Evolutionary conservation across 352 stramenopile species (phyloP).

Genomic region (Pythium insidiosum): DNA sequence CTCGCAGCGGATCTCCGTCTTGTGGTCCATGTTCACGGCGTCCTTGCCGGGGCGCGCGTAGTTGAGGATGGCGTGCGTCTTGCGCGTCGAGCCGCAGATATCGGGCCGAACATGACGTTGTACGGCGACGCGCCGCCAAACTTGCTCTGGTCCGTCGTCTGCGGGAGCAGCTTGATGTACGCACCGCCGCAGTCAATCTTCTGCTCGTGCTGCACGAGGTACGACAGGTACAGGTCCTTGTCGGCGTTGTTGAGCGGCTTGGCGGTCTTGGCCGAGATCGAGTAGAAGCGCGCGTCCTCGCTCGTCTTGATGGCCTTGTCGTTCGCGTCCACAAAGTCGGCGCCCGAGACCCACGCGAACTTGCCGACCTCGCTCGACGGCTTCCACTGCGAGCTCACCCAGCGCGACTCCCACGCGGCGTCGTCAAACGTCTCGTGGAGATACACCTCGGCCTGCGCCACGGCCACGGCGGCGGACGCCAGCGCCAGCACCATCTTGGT

Average conservation of each 20-base stretch:
- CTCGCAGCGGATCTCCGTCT: slow-evolving; percentile 70
- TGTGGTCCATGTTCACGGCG: slow-evolving; percentile 88
- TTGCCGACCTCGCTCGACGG: slow-evolving; percentile 87
- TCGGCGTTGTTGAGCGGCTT: slow-evolving; percentile 85
- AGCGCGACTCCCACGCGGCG: slow-evolving; percentile 58
- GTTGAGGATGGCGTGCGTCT: slow-evolving; percentile 98
- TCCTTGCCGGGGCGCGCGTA: slow-evolving; percentile 95
- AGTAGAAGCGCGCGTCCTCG: slow-evolving; percentile 97
- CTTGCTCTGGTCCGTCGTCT: slow-evolving; percentile 85
- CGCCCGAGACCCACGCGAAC: slow-evolving; percentile 91
- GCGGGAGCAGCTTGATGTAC: slow-evolving; percentile 98
- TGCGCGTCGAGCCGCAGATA: slow-evolving; percentile 95
- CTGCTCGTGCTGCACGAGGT: slow-evolving; percentile 98
- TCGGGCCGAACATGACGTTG: slow-evolving; percentile 99
- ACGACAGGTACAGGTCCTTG: slow-evolving; percentile 93
- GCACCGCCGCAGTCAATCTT: slow-evolving; percentile 98
- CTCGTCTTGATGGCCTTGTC: slow-evolving; percentile 94
- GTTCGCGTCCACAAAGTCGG: slow-evolving; percentile 85
- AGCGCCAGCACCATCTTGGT: slow-evolving; percentile 49
- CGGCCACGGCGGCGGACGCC: slow-evolving; percentile 35
- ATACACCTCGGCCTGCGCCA: slow-evolving; percentile 74
- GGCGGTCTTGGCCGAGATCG: slow-evolving; percentile 89
- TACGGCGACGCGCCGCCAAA: slow-evolving; percentile 96
- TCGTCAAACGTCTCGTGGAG: slow-evolving; percentile 94
- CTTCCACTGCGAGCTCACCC: slow-evolving; percentile 95